A percentile compares a stretch with the other conserved stretches of the same genome.
Conservation (phyloP, 345 rosid species). For the Lumnitzera racemosa region DNA sequence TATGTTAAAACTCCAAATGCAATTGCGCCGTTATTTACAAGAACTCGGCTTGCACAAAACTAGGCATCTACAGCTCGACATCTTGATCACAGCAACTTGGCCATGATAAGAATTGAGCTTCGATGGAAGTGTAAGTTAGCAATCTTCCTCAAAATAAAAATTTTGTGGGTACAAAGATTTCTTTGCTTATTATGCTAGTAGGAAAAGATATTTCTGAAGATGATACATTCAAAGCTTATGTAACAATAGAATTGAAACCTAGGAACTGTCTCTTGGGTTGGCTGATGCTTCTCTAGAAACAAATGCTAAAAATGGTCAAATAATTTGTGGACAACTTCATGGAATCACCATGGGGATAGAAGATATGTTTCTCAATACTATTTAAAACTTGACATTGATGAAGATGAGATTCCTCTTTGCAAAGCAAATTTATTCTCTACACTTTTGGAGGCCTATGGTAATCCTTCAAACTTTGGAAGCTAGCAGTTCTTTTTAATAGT, state of each 20-base stretch:
- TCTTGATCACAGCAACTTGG: too few relatives aligned
- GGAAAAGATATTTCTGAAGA: constrained; percentile 38
- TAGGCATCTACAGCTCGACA: too few relatives aligned
- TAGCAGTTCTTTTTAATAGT: too few relatives aligned
- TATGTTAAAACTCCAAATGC: too few relatives aligned
- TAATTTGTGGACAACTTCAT: constrained; percentile 67
- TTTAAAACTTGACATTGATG: constrained; percentile 43
- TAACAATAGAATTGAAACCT: constrained; percentile 68
- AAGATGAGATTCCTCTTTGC: constrained; percentile 42
- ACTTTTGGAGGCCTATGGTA: constrained; percentile 81
- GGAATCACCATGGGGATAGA: constrained; percentile 73
- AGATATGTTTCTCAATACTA: constrained; percentile 87
- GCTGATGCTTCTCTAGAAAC: constrained; percentile 84
- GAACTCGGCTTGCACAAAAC: too few relatives aligned
- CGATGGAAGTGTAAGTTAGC: constrained; percentile 17
- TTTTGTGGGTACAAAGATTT: constrained; percentile 22
- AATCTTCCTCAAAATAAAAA: constrained; percentile 35
- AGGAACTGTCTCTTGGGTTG: constrained; percentile 85
- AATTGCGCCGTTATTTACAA: too few relatives aligned
- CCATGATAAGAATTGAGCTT: too few relatives aligned
- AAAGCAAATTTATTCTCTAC: constrained; percentile 58
- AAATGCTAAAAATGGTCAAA: constrained; percentile 72
- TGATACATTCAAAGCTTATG: constrained; percentile 52
- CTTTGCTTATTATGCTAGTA: constrained; percentile 38
- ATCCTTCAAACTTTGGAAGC: constrained; percentile 61